Evolutionary conservation across 2,329 filamentous ascomycete genomes (phyloP), one percentile per base, ranked within the genome.

Genomic region (Pezicula neosporulosa): DNA sequence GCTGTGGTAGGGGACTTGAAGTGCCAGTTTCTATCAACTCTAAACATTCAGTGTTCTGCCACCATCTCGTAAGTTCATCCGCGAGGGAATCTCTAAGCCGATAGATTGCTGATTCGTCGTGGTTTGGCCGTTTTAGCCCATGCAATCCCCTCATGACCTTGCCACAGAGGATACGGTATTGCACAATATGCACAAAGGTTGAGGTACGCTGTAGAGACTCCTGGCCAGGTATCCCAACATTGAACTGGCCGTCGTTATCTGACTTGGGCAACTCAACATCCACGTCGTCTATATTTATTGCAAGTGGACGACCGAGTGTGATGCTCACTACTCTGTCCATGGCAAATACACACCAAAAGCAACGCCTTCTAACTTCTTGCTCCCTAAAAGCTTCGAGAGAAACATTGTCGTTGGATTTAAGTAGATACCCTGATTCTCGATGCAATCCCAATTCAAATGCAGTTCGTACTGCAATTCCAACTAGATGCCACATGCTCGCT

Each of bases 401-500:
- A 6, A 70, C 63, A 0, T 70, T 70, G 1, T 72, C 71, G 7
- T 72, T 67, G 0, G 72, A 71, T 12, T 75, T 71, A 2, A 74
- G 43, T n/a, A n/a, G 15, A 39, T 53, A 53, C 37, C 47, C 38
- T 27, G 43, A 76, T 61, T 89, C 85, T 28, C 75, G 76, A 56
- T 89, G 83, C 10, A 89, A 72, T 3, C 84, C 83, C 68, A 89
- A 77, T 6, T 83, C 77, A 59, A 85, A 81, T n/a, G 81, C 84
- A 45, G 86, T 80, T 48, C 85, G 81, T 9, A 87, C 77, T 2
- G 82, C 82, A 24, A 88, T 75, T 1, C 83, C 83, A n/a, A 86
- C 75, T 55, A 87, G 63, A 54, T 75, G 72, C 72, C 73, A 76
- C 27, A 76, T 67, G 48, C 71, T 73, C 1, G 67, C 65, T 0